Conservation (phyloP, 805 yeast species). For the Ogataea corticis region DNA sequence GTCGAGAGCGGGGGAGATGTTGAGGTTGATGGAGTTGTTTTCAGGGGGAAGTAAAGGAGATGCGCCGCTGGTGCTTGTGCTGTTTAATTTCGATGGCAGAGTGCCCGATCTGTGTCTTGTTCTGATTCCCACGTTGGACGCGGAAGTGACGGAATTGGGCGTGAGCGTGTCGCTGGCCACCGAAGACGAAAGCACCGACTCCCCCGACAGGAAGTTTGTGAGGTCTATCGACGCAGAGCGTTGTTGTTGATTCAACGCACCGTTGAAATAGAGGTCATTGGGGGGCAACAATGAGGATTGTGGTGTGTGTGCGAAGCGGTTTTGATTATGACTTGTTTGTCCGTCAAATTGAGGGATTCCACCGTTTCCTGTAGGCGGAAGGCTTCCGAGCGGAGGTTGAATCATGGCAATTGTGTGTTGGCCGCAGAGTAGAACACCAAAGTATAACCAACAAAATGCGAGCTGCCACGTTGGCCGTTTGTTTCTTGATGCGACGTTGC, state of each 20-base stretch:
- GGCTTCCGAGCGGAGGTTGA: conserved; percentile 8
- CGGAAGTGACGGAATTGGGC: conserved; percentile 23
- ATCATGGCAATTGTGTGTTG: conserved; percentile 6
- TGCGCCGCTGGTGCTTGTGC: conserved; percentile 23
- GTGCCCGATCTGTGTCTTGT: conserved; percentile 79
- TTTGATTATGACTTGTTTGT: background rate
- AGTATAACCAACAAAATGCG: conserved; percentile 3
- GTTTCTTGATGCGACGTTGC: too few relatives aligned
- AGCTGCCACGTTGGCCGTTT: too few relatives aligned
- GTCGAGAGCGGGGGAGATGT: conserved; percentile 28
- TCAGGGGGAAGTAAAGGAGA: conserved; percentile 23
- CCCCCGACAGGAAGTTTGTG: conserved; percentile 18
- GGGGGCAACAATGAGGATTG: conserved; percentile 9
- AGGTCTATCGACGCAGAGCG: conserved; percentile 22
- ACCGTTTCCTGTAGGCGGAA: background rate
- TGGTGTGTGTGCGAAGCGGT: background rate
- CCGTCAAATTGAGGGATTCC: conserved; percentile 1
- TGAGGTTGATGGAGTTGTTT: conserved; percentile 15
- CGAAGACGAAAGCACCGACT: conserved; percentile 10
- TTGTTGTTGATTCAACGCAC: conserved; percentile 3
- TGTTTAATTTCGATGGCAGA: conserved; percentile 59
- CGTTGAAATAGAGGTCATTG: conserved; percentile 8
- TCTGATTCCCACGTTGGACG: conserved; percentile 41
- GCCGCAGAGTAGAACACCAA: conserved; percentile 1
- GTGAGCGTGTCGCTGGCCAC: conserved; percentile 15